Base-by-base conservation (phyloP, 2,329 filamentous ascomycete species). In the Bipolaris oryzae region DNA sequence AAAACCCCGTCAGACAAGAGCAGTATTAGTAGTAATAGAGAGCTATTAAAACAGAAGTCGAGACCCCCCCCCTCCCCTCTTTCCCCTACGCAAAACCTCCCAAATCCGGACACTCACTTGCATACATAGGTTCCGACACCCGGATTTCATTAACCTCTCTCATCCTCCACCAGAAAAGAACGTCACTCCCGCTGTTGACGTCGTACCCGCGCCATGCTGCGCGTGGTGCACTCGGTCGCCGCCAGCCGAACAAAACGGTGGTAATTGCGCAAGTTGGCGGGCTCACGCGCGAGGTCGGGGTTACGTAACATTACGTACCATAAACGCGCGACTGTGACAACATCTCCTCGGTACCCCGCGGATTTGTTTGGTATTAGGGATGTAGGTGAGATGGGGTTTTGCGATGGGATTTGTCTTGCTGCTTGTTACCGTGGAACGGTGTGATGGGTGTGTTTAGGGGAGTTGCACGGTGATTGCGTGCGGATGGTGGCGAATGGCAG, bases 241-340 rank as follows among this genome's bases (percentile, higher is more conserved):
- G 25, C 25, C 25, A 31, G 10, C 28, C 21, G 21, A 10, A 31
- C 28, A 31, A 31, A 31, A 31, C 28, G 10, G 28, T 5, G 28
- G 28, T 31, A 31, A 31, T 31, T 11, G 28, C 10, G 28, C 10
- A 13, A 31, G 10, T 31, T 31, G 28, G 28, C 13, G 3, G 28
- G 28, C 28, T 31, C 28, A 31, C 28, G 28, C 28, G 28, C 28
- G 28, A 31, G 28, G 2, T 13, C 10, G 28, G 44, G 37, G 37
- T 55, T 56, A 56, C 53, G 53, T 56, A 56, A 56, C 39, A 56
- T 56, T 56, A 56, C 53, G 53, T 56, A 56, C 53, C 48, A 56
- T 31, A 37, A 56, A 52, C 31, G 33, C 15, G 21, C 37, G 37
- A 35, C 35, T 37, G 42, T 16, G 28, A 35, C n/a, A 28, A 25